Conservation (phyloP, 78 protist genomes). For the Guillardia theta region DNA sequence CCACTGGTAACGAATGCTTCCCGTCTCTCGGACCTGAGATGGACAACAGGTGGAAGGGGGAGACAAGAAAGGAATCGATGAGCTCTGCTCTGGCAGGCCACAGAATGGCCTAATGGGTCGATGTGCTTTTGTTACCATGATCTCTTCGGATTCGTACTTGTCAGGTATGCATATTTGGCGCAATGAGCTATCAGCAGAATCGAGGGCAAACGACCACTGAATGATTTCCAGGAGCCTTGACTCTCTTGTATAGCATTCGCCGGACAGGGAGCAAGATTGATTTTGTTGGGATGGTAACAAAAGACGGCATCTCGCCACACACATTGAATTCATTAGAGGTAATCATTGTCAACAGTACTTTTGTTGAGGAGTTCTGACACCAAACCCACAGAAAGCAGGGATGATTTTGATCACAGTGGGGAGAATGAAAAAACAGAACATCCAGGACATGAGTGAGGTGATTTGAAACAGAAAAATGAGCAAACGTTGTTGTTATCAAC, state of each 20-base stretch:
- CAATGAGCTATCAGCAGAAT: not conserved
- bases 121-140: not conserved
- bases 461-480: not conserved
- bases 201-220: not conserved
- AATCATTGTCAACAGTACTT: not conserved
- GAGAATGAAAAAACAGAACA: not conserved
- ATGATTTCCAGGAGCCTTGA: not conserved
- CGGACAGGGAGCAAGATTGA: not conserved
- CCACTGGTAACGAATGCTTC: not conserved
- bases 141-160: not conserved
- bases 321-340: not conserved
- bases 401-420: not conserved
- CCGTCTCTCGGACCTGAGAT: too few species aligned
- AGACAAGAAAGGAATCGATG: not conserved
- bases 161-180: not conserved
- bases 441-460: slow-evolving; percentile 7
- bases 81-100: not conserved
- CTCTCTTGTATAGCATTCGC: slow-evolving; percentile 16
- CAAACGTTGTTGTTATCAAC: not conserved
- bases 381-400: not conserved
- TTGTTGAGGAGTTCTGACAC: not conserved
- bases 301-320: not conserved
- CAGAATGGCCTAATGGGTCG: not conserved
- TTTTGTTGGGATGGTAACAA: not conserved
- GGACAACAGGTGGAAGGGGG: too few species aligned